Percentiles rank a stretch among this genome's conserved stretches.
These are phyloP conservation scores for Buxus sempervirens DNA, from an alignment of 164 flowering plant species.

Conservation along the genomic window DNA sequence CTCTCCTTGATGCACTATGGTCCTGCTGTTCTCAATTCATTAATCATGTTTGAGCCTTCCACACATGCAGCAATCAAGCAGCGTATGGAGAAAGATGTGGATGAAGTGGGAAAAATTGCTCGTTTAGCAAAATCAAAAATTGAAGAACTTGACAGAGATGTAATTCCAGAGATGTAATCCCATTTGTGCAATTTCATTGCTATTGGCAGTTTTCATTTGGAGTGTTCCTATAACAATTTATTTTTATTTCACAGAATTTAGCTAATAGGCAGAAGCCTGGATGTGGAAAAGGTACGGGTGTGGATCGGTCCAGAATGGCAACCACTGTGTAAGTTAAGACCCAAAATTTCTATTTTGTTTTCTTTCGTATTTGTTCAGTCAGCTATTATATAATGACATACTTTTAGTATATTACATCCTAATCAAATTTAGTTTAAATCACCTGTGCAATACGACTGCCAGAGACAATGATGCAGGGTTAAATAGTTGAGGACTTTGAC, in stretches of 20 bases:
- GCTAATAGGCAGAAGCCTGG: conserved; percentile 76
- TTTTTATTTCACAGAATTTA: conserved; percentile 49
- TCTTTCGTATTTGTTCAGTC: not conserved
- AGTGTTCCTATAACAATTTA: not conserved
- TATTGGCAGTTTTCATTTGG: not conserved
- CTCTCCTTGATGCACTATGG: not conserved
- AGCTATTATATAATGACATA: not conserved
- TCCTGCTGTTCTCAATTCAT: not conserved
- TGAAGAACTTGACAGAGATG: conserved; percentile 78
- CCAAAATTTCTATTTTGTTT: not conserved
- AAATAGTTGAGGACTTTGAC: too few relatives aligned
- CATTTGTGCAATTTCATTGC: not conserved
- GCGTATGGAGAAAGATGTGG: conserved; percentile 80
- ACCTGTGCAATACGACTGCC: too few relatives aligned
- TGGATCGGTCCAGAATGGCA: conserved; percentile 71
- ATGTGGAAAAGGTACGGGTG: conserved; percentile 75
- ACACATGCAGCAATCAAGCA: conserved; percentile 56
- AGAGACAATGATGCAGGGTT: too few relatives aligned
- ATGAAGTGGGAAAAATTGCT: conserved; percentile 72
- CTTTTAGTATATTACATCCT: too few relatives aligned
- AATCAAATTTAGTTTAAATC: too few relatives aligned
- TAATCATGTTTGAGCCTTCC: not conserved
- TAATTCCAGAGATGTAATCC: conserved; percentile 44
- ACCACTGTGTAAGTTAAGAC: conserved; percentile 51
- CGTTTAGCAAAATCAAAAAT: conserved; percentile 49